Base-by-base conservation (phyloP, 305 asterid species). In the Fraxinus angustifolia region DNA sequence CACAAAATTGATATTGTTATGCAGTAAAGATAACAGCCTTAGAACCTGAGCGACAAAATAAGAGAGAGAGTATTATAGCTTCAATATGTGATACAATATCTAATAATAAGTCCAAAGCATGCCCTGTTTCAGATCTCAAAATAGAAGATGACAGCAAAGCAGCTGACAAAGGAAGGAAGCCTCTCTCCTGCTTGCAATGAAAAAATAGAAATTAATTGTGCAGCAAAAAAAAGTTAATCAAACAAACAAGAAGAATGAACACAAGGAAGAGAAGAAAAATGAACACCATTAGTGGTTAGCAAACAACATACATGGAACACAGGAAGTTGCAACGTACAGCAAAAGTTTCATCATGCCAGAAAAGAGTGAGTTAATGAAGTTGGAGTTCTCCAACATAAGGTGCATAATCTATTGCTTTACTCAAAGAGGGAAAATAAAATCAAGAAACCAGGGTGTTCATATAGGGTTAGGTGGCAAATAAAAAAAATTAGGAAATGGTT, bases 111-210 rank as follows among this genome's bases (percentile, higher is more conserved):
- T 93, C 97, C 81, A 88, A 35, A 35, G 87, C 82, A 82, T 80
- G 88, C 86, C 97, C 93, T 53, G 88, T 84, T 83, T 87, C 94
- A 87, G 93, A 81, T 79, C 92, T 91, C 84, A 94, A 86, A 82
- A 85, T 77, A 83, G 93, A 86, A 86, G 93, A 93, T 33, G 99
- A 96, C 79, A 96, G 90, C 88, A 96, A 87, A 35, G 99, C 98
- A 81, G 95, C 97, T 83, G 99, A 91, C 88, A 96, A 89, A 76
- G 98, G 95, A 85, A 96, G 95, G 90, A 96, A 96, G 73, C 97
- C 99, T 84, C 94, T 93, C 86, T 94, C 99, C 99, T 96, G 97
- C 74, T 83, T 45, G 83, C 75, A 71, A 16, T 80, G 10, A 31
- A 45, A 28, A 88, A 38, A 82, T 82, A 83, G 40, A 79, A 87